A percentile compares a stretch with the other conserved stretches of the same genome.
Evolutionary conservation across 768 basidiomycete species (phyloP).

Genomic region (Podaxis mareebaensis): DNA sequence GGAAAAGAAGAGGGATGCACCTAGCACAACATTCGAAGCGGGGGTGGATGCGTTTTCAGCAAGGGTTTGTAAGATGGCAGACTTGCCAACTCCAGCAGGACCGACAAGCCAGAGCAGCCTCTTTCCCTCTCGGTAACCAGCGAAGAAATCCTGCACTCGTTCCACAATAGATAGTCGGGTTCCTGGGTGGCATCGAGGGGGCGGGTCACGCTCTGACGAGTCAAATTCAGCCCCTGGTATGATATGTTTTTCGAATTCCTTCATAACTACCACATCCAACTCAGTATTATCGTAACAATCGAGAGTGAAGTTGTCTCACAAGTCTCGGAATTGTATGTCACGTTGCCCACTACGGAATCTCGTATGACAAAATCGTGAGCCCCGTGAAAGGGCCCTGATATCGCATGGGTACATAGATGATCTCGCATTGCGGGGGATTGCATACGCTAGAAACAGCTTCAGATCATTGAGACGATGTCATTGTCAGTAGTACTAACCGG

Average conservation of each 20-base stretch:
- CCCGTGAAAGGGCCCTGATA: not conserved
- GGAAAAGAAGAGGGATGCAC: not conserved
- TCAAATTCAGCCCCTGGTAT: not conserved
- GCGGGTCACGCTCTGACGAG: not conserved
- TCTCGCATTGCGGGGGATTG: not conserved
- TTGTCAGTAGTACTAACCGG: too few species aligned
- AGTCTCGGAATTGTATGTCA: not conserved
- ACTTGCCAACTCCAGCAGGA: not conserved
- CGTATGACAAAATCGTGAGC: not conserved
- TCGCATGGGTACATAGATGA: not conserved
- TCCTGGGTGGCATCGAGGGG: not conserved
- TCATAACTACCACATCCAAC: not conserved
- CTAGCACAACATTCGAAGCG: not conserved
- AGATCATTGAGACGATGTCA: too few species aligned
- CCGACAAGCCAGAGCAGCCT: not conserved
- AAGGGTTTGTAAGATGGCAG: constrained; percentile 7
- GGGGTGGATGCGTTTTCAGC: not conserved
- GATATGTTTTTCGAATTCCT: not conserved
- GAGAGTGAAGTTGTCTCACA: not conserved
- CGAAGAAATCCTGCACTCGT: not conserved
- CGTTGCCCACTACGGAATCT: not conserved
- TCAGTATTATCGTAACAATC: not conserved
- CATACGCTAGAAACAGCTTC: not conserved
- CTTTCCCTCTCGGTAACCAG: not conserved
- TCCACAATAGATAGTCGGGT: not conserved